Conservation (phyloP, 2,329 filamentous ascomycete genomes). For the Aspergillus melleus region DNA sequence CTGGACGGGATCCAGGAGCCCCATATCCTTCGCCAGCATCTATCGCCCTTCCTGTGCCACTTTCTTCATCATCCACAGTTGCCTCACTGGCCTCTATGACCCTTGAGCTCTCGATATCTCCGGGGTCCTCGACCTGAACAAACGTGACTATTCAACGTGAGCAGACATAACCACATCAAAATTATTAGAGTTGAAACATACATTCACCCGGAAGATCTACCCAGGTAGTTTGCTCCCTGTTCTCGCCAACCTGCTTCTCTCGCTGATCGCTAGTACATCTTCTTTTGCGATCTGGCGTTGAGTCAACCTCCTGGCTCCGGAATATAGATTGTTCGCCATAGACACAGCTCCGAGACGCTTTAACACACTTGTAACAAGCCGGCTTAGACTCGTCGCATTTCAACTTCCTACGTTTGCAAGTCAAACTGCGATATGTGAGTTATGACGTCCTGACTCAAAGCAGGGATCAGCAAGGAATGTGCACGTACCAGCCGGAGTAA, state of each 20-base stretch:
- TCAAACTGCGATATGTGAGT: neutral
- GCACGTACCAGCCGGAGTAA: neutral
- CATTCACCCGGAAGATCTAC: neutral
- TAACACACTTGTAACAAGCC: neutral
- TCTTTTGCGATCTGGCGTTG: neutral
- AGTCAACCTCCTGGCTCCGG: neutral
- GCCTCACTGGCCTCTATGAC: neutral
- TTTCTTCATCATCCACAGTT: neutral
- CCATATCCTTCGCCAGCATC: neutral
- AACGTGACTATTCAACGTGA: neutral
- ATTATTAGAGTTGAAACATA: neutral
- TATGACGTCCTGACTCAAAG: neutral
- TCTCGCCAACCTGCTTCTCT: neutral
- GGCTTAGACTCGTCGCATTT: slow-evolving; percentile 1
- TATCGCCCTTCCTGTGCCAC: neutral
- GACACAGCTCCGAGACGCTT: neutral
- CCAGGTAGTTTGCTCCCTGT: neutral
- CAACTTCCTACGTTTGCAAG: neutral
- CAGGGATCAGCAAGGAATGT: neutral
- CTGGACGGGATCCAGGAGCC: neutral
- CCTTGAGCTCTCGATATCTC: neutral
- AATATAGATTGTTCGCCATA: neutral
- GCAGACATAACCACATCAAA: neutral
- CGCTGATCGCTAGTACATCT: neutral
- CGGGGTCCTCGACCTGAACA: neutral